Evolutionary conservation across 192 early-diverging fungal species (phyloP).

Genomic region (Entomortierella parvispora): DNA sequence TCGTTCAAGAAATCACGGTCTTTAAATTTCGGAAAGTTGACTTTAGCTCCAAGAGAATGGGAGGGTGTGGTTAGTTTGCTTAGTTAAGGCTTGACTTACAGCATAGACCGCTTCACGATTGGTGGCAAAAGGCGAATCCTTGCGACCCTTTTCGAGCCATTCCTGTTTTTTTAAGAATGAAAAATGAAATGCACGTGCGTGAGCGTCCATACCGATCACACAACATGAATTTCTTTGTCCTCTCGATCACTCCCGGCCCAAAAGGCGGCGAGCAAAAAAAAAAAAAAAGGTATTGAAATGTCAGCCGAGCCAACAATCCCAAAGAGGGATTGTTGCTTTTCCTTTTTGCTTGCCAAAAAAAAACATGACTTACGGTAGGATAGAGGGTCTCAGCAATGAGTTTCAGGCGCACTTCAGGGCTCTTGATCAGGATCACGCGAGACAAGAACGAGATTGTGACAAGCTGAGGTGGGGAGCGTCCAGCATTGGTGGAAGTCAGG

Average conservation of each 20-base stretch:
- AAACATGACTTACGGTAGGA: constrained; percentile 24
- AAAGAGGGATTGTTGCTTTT: too few species aligned
- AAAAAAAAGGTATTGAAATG: too few species aligned
- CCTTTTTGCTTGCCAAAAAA: too few species aligned
- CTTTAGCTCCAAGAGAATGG: neutral
- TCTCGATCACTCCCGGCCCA: too few species aligned
- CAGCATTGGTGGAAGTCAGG: constrained; percentile 69
- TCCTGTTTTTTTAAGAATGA: constrained; percentile 24
- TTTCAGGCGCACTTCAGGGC: constrained; percentile 25
- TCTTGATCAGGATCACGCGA: constrained; percentile 30
- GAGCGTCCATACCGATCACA: neutral
- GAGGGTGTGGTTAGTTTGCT: neutral
- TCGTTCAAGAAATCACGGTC: too few species aligned
- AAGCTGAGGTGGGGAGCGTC: constrained; percentile 48
- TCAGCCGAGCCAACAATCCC: too few species aligned
- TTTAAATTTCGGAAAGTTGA: neutral
- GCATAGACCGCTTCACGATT: constrained; percentile 20
- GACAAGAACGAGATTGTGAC: constrained; percentile 46
- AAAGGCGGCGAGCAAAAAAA: too few species aligned
- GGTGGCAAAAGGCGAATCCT: constrained; percentile 19
- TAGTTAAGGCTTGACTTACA: constrained; percentile 15
- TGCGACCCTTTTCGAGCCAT: constrained; percentile 31
- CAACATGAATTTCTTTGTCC: too few species aligned
- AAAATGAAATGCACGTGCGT: neutral
- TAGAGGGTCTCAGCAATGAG: constrained; percentile 38